A percentile compares a stretch with the other conserved stretches of the same genome.
These are phyloP conservation scores for Phytophthora cryptogea DNA, from an alignment of 352 stramenopile species.

Conservation along the genomic window DNA sequence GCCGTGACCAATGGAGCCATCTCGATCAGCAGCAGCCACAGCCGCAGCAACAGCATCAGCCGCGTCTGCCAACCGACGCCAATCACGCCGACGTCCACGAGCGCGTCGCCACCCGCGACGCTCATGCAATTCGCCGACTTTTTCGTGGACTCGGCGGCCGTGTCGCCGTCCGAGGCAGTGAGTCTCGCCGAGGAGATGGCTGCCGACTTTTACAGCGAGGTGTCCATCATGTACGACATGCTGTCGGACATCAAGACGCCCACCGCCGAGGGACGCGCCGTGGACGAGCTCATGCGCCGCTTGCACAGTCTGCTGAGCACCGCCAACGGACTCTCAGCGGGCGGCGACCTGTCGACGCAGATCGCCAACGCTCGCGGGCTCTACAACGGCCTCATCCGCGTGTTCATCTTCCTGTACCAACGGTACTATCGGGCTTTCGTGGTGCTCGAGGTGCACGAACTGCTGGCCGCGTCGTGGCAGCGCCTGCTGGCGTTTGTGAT, in stretches of 20 bases:
- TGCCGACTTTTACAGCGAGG: slow-evolving; percentile 66
- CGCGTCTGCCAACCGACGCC: slow-evolving; percentile 3
- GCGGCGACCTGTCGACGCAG: slow-evolving; percentile 18
- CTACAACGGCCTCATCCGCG: slow-evolving; percentile 67
- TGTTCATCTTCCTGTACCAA: slow-evolving; percentile 72
- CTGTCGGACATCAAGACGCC: slow-evolving; percentile 60
- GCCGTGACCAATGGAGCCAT: not conserved
- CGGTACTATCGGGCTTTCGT: slow-evolving; percentile 57
- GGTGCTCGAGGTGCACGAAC: slow-evolving; percentile 59
- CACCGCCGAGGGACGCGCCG: slow-evolving; percentile 46
- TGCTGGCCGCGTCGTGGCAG: slow-evolving; percentile 61
- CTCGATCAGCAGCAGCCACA: slow-evolving; percentile 1
- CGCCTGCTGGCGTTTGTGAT: slow-evolving; percentile 63
- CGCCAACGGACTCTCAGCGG: not conserved
- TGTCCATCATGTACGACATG: slow-evolving; percentile 71
- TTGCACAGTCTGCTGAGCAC: slow-evolving; percentile 35
- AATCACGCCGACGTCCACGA: slow-evolving; percentile 28
- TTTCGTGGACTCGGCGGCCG: slow-evolving; percentile 46
- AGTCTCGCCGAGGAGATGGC: slow-evolving; percentile 61
- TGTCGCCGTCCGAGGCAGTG: slow-evolving; percentile 50
- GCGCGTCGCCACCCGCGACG: slow-evolving; percentile 9
- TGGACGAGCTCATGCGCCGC: slow-evolving; percentile 66
- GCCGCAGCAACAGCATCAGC: not conserved
- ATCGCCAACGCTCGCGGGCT: slow-evolving; percentile 48
- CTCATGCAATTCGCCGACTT: slow-evolving; percentile 38